A percentile compares a stretch with the other conserved stretches of the same genome.
Evolutionary conservation across 495 filamentous ascomycete genomes (phyloP).

Genomic region (Annulohypoxylon maeteangense): DNA sequence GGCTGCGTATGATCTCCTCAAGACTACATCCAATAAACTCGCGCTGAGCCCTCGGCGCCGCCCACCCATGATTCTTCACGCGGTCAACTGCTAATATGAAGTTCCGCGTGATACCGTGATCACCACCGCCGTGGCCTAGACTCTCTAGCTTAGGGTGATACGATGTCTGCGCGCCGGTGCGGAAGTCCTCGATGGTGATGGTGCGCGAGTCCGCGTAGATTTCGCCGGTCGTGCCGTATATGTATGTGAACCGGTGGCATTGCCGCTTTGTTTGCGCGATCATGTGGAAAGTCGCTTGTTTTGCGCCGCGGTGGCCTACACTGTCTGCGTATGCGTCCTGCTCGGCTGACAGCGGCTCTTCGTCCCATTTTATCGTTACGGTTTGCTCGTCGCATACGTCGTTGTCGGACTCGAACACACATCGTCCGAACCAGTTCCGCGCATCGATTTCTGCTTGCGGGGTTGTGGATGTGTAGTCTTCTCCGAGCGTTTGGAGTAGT

Average conservation of each 20-base stretch:
- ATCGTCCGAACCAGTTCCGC: conserved; percentile 88
- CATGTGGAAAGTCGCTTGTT: conserved; percentile 94
- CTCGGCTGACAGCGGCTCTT: conserved; percentile 58
- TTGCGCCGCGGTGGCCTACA: conserved; percentile 67
- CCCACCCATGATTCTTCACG: conserved; percentile 76
- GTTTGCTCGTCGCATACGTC: conserved; percentile 91
- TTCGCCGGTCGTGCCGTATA: conserved; percentile 89
- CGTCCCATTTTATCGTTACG: conserved; percentile 87
- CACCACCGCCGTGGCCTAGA: conserved; percentile 85
- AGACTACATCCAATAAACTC: conserved; percentile 80
- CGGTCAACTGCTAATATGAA: conserved; percentile 84
- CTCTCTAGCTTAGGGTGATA: conserved; percentile 64
- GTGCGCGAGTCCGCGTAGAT: conserved; percentile 78
- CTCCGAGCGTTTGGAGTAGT: conserved; percentile 64
- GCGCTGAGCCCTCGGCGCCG: conserved; percentile 77
- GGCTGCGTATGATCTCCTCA: conserved; percentile 86
- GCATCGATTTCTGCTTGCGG: conserved; percentile 65
- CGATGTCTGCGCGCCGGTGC: conserved; percentile 61
- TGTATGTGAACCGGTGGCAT: conserved; percentile 80
- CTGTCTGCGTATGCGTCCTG: conserved; percentile 11
- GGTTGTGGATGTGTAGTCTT: conserved; percentile 71
- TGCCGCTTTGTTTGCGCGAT: conserved; percentile 87
- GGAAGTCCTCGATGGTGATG: conserved; percentile 73
- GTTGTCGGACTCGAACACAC: conserved; percentile 93
- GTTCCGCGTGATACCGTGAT: conserved; percentile 79